These are phyloP conservation scores for Claviceps sp. DNA, from an alignment of 2,329 filamentous ascomycete genomes.

Conservation along the genomic window DNA sequence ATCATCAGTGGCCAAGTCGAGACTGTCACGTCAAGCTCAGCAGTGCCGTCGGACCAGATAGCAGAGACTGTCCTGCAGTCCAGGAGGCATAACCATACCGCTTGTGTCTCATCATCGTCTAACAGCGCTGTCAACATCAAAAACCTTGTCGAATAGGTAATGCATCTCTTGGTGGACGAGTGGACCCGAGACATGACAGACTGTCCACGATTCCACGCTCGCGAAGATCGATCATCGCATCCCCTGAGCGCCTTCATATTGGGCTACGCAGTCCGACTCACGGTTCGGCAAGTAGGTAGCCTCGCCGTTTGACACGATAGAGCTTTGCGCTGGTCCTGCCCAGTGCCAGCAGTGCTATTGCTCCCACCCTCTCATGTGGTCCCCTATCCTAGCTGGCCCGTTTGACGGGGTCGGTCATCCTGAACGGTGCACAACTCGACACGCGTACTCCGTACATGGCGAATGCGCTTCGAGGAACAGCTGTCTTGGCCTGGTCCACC, in stretches of 20 bases:
- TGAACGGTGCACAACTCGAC: background rate
- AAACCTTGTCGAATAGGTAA: background rate
- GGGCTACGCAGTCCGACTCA: constrained; percentile 8
- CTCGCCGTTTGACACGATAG: constrained; percentile 5
- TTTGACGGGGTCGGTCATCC: background rate
- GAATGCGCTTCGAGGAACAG: background rate
- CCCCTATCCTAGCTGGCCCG: constrained; percentile 1
- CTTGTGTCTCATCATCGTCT: constrained; percentile 7
- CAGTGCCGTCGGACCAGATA: constrained; percentile 1
- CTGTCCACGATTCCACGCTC: constrained; percentile 3
- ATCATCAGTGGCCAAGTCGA: background rate
- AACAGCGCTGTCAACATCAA: background rate
- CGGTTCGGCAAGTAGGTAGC: constrained; percentile 2
- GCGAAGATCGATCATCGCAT: constrained; percentile 5
- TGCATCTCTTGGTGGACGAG: background rate
- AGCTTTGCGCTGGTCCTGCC: background rate
- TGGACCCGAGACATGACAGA: constrained; percentile 5
- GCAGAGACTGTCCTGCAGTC: background rate
- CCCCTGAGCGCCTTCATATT: constrained; percentile 5
- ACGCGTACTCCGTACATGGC: background rate
- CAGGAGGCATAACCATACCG: constrained; percentile 5
- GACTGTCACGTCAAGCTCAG: constrained; percentile 3
- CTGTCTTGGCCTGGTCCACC: background rate
- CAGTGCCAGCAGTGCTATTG: background rate
- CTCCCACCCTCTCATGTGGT: background rate